Evolutionary conservation across 768 basidiomycete species (phyloP), one percentile per base, ranked within the genome.

Genomic region (Pleurotus pulmonarius): DNA sequence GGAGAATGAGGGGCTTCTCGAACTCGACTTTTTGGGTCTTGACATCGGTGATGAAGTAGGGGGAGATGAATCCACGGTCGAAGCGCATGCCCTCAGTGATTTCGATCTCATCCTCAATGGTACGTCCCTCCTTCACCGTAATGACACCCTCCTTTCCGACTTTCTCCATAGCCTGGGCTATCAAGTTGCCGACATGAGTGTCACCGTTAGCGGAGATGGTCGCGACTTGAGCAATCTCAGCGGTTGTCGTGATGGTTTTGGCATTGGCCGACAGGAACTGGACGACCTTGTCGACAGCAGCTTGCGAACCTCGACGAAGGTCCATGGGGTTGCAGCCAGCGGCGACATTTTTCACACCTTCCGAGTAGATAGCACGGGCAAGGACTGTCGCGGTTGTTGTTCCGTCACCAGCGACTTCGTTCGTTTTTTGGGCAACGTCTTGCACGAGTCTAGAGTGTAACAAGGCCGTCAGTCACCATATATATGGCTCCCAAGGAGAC

Each of bases 241-340:
- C 92, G 13, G 90, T 92, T 40, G 96, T 99, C 60, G 96, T 99
- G 74, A 99, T 93, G 45, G 87, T 91, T 70, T 94, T 88, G 62
- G 96, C 87, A 70, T 98, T 87, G 15, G 83, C 71, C 58, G 95
- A 81, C 61, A 99, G 84, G 78, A 89, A 94, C 65, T 90, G 83
- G 60, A 98, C 89, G 63, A 99, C 94, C 61, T 90, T 89, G 71
- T 96, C 92, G 46, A 99, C 96, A 47, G 96, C 96, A 8, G 93
- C 92, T 69, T 99, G 96, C 8, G 95, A 87, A 51, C 96, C 96
- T n/a, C 95, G 88, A 59, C 96, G 93, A 58, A 98, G 91, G 76
- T 99, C 96, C 95, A 98, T 99, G 11, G 96, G 96, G 78, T 96
- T 97, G 82, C 96, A 99, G 3, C 96, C 96, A 8, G 96, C 96